Percentiles rank a stretch among this genome's conserved stretches.
Evolutionary conservation across 306 rosid species (phyloP).

Genomic region (Astragalus membranaceus): DNA sequence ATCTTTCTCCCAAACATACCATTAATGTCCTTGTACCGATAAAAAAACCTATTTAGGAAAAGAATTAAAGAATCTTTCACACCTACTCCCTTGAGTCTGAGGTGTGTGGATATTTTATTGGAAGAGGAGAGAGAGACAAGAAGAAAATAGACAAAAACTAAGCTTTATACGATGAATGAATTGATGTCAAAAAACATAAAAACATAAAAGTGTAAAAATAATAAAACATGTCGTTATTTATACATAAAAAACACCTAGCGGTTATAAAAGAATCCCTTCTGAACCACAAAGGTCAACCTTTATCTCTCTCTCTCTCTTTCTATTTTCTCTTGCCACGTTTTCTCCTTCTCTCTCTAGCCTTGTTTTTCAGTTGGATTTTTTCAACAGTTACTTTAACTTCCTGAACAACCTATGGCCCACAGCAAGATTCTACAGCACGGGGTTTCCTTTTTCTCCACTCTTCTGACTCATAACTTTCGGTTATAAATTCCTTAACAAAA

Average conservation of each 20-base stretch:
- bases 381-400: slow-evolving; percentile 50
- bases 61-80: background rate
- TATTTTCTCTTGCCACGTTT: background rate
- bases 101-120: background rate
- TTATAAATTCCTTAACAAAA: slow-evolving; percentile 31
- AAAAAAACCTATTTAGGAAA: no score
- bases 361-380: slow-evolving; percentile 41
- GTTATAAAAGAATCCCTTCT: background rate
- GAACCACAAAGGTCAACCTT: slow-evolving; percentile 59
- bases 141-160: no score
- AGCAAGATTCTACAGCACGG: slow-evolving; percentile 36
- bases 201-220: no score
- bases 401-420: slow-evolving; percentile 48
- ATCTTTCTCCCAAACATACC: no score
- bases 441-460: slow-evolving; percentile 23
- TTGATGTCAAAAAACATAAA: no score
- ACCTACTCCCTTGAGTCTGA: background rate
- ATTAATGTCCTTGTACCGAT: background rate
- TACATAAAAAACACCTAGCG: background rate
- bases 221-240: background rate
- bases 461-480: slow-evolving; percentile 25
- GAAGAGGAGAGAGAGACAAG: background rate
- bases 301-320: background rate
- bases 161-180: no score
- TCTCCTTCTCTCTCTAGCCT: background rate